Evolutionary conservation across 192 early-diverging fungal species (phyloP).

Genomic region (Haplosporangium gracile): DNA sequence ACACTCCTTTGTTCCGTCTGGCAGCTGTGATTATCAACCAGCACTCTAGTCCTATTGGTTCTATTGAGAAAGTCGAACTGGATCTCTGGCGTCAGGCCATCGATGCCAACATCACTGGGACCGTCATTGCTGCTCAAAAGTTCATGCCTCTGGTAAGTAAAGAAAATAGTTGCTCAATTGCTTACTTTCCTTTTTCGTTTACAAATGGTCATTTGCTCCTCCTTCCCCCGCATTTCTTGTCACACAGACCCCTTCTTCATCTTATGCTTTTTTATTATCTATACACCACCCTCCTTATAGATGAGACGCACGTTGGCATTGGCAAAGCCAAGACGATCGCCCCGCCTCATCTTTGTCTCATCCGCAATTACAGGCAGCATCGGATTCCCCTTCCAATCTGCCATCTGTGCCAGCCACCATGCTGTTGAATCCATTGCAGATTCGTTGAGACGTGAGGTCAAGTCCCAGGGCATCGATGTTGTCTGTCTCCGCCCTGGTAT

Average conservation of each 20-base stretch:
- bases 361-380: constrained; percentile 46
- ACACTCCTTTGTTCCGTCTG: constrained; percentile 25
- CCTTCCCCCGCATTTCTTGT: background rate
- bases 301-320: constrained; percentile 41
- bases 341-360: constrained; percentile 35
- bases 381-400: constrained; percentile 45
- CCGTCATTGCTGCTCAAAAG: constrained; percentile 43
- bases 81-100: constrained; percentile 34
- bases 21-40: constrained; percentile 48
- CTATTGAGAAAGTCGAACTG: constrained; percentile 44
- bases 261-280: background rate
- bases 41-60: constrained; percentile 3
- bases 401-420: constrained; percentile 62
- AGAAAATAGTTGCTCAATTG: background rate
- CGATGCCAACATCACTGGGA: constrained; percentile 39
- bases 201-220: background rate
- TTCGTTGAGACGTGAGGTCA: constrained; percentile 59
- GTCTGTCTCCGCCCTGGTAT: constrained; percentile 39
- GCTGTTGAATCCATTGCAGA: constrained; percentile 61
- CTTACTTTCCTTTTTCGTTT: background rate
- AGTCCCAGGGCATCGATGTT: constrained; percentile 62
- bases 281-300: background rate
- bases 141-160: constrained; percentile 36
- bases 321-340: constrained; percentile 38
- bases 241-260: background rate